Base-by-base conservation (phyloP, 306 rosid genomes). In the Begonia fuchsioides region DNA sequence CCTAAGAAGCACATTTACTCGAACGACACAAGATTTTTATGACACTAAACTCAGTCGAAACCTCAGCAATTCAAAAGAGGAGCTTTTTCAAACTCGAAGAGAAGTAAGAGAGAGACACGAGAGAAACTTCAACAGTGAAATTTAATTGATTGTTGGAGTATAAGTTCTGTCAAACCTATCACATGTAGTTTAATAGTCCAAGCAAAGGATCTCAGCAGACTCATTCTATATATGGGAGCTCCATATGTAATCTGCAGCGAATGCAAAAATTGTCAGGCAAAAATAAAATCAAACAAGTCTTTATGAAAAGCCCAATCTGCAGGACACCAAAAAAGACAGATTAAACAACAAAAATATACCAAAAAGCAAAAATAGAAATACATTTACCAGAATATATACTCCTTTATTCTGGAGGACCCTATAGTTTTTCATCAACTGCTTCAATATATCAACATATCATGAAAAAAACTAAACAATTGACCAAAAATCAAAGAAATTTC, bases 371-470 rank as follows among this genome's bases (percentile, higher is more conserved):
- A 50, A 17, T 17, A 47, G 44, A 53, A 66, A 15, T 56, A 18
- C 32, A 51, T 39, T 76, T 86, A 81, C 96, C 96, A 86, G 75
- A 51, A 86, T 58, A 65, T 86, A 86, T 55, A 78, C 86, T 73
- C 96, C 96, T 67, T 74, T 67, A 60, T 76, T 77, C 93, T 78
- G 74, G 77, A 86, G 96, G 66, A 81, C 88, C 96, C 96, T 86
- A 74, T 78, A 86, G 75, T 78, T 81, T 81, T 83, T 76, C 73
- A 86, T 76, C 68, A 86, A 86, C 96, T 74, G 86, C 88, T 81
- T 81, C 86, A 78, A 78, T 86, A 78, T 57, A 70, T 77, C 80
- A 69, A 76, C 58, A 78, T 58, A 81, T 81, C 95, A 81, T 73
- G 82, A 72, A 67, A 72, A 67, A 66, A 81, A 68, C 49, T 55